Evolutionary conservation across 129 eudicot species (phyloP).

Genomic region (Tagetes erecta): DNA sequence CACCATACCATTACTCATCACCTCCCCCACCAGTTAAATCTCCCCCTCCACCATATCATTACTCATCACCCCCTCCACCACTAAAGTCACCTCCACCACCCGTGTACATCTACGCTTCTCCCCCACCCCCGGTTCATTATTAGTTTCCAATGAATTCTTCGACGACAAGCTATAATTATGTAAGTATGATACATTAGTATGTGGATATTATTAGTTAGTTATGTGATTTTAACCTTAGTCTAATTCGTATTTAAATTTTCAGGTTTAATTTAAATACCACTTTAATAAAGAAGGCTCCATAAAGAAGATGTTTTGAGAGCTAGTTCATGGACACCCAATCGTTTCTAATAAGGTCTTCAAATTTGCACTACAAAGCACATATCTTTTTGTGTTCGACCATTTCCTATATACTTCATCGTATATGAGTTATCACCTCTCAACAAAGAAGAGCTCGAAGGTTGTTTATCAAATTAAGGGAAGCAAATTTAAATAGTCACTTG

Average conservation of each 20-base stretch:
- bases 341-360: slow-evolving; percentile 36
- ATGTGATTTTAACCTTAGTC: not conserved
- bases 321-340: slow-evolving; percentile 23
- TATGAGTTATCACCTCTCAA: not conserved
- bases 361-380: slow-evolving; percentile 13
- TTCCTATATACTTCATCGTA: slow-evolving; percentile 11
- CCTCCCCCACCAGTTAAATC: too few species aligned
- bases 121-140: slow-evolving; percentile 37
- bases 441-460: slow-evolving; percentile 1
- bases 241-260: not conserved
- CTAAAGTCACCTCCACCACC: slow-evolving; percentile 37
- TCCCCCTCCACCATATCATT: slow-evolving; percentile 41
- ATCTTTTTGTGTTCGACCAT: slow-evolving; percentile 17
- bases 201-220: not conserved
- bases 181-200: slow-evolving; percentile 1
- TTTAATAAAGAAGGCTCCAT: slow-evolving; percentile 32
- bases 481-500: not conserved
- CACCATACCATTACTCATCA: too few species aligned
- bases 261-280: slow-evolving; percentile 22
- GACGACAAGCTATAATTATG: slow-evolving; percentile 17
- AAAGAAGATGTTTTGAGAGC: slow-evolving; percentile 29
- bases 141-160: slow-evolving; percentile 16
- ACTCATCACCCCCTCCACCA: slow-evolving; percentile 36
- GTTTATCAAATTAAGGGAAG: not conserved
- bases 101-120: slow-evolving; percentile 31